phyloP scores from a whole-genome alignment of 129 eudicot genomes.

The Erigeron canadensis region DNA sequence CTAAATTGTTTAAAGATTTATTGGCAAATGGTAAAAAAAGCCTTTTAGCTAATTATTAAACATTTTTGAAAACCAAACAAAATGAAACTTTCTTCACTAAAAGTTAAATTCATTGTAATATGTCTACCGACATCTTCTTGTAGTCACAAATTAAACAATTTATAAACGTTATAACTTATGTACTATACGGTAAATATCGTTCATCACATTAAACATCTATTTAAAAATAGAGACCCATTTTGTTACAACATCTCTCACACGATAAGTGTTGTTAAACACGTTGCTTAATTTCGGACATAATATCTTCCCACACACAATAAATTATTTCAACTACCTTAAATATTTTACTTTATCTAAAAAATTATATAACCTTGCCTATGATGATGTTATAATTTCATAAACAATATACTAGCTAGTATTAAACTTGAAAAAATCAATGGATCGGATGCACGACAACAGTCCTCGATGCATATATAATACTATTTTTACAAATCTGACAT shows the following conservation, averaged over 20 bases:
- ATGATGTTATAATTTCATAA: too few relatives aligned
- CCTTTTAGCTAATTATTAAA: too few relatives aligned
- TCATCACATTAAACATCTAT: not conserved
- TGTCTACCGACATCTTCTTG: too few relatives aligned
- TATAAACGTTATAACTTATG: not conserved
- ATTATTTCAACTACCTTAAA: not conserved
- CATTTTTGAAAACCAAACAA: too few relatives aligned
- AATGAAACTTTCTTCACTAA: too few relatives aligned
- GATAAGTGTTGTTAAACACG: conserved; percentile 9
- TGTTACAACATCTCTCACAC: not conserved
- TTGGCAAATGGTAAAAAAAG: too few relatives aligned
- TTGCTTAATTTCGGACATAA: conserved; percentile 14
- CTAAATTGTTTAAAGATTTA: too few relatives aligned
- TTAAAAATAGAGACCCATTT: not conserved
- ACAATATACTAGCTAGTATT: not conserved
- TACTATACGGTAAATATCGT: not conserved
- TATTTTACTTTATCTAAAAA: not conserved
- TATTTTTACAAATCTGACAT: not conserved
- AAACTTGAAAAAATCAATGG: too few relatives aligned
- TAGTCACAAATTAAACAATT: not conserved
- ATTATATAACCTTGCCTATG: too few relatives aligned
- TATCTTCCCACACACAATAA: not conserved
- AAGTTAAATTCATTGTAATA: too few relatives aligned
- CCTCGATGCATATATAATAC: not conserved
- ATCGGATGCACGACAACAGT: not conserved